Conservation (phyloP, 768 basidiomycete species). For the Dentipellis fragilis region DNA sequence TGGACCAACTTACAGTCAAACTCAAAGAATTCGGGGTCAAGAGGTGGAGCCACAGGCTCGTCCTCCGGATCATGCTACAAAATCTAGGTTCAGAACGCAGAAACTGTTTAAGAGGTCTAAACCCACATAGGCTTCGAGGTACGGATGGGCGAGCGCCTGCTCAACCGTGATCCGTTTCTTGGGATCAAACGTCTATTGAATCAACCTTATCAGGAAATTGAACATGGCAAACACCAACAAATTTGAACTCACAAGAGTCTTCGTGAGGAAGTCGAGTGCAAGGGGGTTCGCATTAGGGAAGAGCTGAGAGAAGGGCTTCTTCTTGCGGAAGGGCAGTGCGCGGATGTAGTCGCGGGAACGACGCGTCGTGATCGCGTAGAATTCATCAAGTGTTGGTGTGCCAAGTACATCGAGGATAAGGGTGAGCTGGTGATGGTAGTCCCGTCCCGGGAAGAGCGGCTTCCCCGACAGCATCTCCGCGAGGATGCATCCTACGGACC, state of each 20-base stretch:
- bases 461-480: conserved; percentile 98
- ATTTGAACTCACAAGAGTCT: conserved; percentile 52
- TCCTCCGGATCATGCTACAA: conserved; percentile 88
- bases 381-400: conserved; percentile 94
- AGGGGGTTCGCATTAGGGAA: conserved; percentile 87
- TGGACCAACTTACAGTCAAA: conserved; percentile 66
- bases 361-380: conserved; percentile 90
- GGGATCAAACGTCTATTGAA: conserved; percentile 82
- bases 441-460: conserved; percentile 93
- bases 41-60: conserved; percentile 91
- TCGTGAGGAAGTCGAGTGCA: conserved; percentile 71
- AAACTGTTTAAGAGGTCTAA: neutral
- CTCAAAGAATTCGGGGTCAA: conserved; percentile 94
- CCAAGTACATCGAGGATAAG: conserved; percentile 96
- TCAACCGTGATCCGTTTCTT: conserved; percentile 95
- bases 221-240: neutral
- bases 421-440: conserved; percentile 92
- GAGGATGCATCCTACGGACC: conserved; percentile 82
- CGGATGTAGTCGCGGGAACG: conserved; percentile 93
- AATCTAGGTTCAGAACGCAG: neutral
- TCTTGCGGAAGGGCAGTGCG: conserved; percentile 88
- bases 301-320: conserved; percentile 66
- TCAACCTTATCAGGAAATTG: neutral
- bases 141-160: conserved; percentile 89
- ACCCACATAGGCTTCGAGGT: conserved; percentile 85